Evolutionary conservation across 306 rosid species (phyloP).

Genomic region (Castanea mollissima): DNA sequence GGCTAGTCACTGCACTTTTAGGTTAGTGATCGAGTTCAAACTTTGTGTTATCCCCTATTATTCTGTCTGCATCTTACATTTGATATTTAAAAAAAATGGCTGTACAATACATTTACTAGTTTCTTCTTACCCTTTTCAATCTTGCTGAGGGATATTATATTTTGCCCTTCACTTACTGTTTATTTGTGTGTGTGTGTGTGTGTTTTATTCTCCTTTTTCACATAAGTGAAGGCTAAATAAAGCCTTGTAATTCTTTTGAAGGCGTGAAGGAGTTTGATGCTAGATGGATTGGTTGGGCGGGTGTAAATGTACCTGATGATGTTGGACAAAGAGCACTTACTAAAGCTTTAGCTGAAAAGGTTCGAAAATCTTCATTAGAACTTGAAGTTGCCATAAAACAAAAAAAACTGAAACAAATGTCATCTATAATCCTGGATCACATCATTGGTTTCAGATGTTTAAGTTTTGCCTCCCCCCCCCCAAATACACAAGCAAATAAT

Average conservation of each 20-base stretch:
- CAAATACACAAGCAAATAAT: neutral
- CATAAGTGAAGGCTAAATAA: conserved; percentile 22
- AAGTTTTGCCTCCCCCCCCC: neutral
- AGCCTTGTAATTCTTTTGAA: conserved; percentile 44
- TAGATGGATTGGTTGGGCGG: conserved; percentile 99
- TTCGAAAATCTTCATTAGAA: conserved; percentile 29
- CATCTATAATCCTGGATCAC: neutral
- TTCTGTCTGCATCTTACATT: conserved; percentile 17
- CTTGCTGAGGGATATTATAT: neutral
- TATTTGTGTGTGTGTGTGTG: neutral
- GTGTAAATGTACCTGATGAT: conserved; percentile 90
- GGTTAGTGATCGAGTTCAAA: conserved; percentile 46
- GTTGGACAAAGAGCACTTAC: conserved; percentile 69
- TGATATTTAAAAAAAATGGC: neutral
- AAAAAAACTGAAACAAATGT: conserved; percentile 1
- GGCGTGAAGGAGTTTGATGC: conserved; percentile 95
- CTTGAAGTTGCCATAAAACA: conserved; percentile 19
- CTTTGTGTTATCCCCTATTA: conserved; percentile 19
- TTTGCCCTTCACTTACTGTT: neutral
- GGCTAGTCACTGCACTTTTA: conserved; percentile 94
- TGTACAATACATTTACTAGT: neutral
- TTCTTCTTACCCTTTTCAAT: neutral
- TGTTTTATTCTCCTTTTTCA: conserved; percentile 10
- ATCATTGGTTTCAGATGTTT: neutral
- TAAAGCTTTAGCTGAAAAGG: conserved; percentile 94